Base-by-base conservation (phyloP, 371 early-diverging fungal genomes). In the Gilbertella persicaria region DNA sequence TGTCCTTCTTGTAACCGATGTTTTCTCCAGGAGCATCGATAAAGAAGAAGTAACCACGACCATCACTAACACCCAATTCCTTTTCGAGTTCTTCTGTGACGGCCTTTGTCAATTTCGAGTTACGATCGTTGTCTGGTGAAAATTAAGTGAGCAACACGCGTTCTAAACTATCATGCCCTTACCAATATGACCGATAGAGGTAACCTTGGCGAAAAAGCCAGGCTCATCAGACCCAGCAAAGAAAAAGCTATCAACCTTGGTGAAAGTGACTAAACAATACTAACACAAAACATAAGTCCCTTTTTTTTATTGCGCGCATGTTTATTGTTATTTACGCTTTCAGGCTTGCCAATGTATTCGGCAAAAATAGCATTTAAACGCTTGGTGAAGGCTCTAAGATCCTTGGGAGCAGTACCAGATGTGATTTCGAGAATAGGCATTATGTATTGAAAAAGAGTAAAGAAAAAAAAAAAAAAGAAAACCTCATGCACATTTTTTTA, bases 381-480 rank as follows among this genome's bases (percentile, higher is more conserved):
- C 41, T 66, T 69, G 19, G 67, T 38, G 25, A 77, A 77, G 10
- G 57, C 62, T 5, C 53, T 51, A 23, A 73, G 17, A 47, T 77
- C 72, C 39, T 67, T 67, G 52, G 74, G 78, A 23, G 66, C 39
- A 13, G 53, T 29, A 28, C 67, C 58, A 30, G 69, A 59, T 28
- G 46, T 53, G 53, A 77, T 62, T 64, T 77, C 78, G 39, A 77
- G 74, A 54, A 71, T 54, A 50, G 78, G 78, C 78, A 77, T 76
- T 9, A 16, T 59, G 25, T 20, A 36, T 24, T 37, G 19, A 38
- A 19, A 28, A 36, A 30, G 30, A 58, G 45, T 25, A 39, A 37
- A 45, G 1, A 46, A 9, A 23, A 17, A 28, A 30, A 50, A 40
- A 45, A 54, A 17, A 54, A 45, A 54, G 17, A 41, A 33, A 26